Evolutionary conservation across 108 stramenopile species (phyloP).

Genomic region (Fragilaria radians): DNA sequence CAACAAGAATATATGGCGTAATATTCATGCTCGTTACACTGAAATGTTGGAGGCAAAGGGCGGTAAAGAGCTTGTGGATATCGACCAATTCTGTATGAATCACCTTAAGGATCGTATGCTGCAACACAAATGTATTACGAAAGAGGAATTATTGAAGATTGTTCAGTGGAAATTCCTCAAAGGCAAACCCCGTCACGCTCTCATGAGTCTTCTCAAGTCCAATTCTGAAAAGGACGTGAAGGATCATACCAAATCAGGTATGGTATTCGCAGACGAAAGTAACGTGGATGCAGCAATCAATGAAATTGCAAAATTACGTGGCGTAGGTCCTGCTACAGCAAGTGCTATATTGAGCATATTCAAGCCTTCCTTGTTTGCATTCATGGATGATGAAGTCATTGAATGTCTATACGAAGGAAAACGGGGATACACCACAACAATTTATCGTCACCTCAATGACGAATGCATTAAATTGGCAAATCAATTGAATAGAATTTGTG

Average conservation of each 20-base stretch:
- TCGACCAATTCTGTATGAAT: constrained; percentile 19
- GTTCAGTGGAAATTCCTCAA: constrained; percentile 77
- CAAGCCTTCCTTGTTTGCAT: constrained; percentile 53
- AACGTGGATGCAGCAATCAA: constrained; percentile 20
- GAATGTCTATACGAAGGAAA: constrained; percentile 55
- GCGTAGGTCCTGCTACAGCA: constrained; percentile 70
- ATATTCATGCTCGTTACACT: constrained; percentile 20
- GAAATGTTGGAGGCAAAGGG: constrained; percentile 36
- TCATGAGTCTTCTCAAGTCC: constrained; percentile 32
- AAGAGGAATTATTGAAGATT: constrained; percentile 45
- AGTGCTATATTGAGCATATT: constrained; percentile 50
- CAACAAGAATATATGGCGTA: constrained; percentile 15
- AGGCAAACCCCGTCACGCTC: constrained; percentile 58
- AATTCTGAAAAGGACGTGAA: constrained; percentile 37
- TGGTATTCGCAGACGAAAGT: constrained; percentile 18
- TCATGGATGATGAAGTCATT: constrained; percentile 83
- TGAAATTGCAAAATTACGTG: constrained; percentile 40
- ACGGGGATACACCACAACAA: constrained; percentile 51
- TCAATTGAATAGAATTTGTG: too few relatives aligned
- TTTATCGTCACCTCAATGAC: constrained; percentile 42
- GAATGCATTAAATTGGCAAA: constrained; percentile 34
- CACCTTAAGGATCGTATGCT: constrained; percentile 1
- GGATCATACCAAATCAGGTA: constrained; percentile 20
- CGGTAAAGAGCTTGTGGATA: constrained; percentile 14
- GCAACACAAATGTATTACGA: constrained; percentile 23